These are phyloP conservation scores for Gymnopilus dilepis DNA, from an alignment of 768 basidiomycete species.

Conservation along the genomic window DNA sequence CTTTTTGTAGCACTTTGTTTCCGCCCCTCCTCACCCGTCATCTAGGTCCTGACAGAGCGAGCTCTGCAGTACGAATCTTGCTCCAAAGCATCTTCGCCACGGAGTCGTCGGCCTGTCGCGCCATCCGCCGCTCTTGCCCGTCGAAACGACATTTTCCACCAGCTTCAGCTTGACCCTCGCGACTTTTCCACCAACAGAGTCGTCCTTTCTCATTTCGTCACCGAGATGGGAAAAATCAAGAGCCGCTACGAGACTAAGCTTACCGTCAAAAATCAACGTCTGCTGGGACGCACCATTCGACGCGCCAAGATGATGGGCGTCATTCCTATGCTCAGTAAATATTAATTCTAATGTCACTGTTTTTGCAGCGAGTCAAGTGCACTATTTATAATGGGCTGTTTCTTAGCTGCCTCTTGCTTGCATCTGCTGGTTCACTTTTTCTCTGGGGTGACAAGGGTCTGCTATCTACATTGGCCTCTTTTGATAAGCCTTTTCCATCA, in stretches of 20 bases:
- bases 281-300: slow-evolving; percentile 82
- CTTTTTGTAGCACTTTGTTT: neutral
- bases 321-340: slow-evolving; percentile 60
- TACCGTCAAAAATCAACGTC: slow-evolving; percentile 79
- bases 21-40: neutral
- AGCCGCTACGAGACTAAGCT: slow-evolving; percentile 71
- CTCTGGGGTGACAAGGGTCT: slow-evolving; percentile 18
- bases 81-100: slow-evolving; percentile 8
- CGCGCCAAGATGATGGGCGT: slow-evolving; percentile 92
- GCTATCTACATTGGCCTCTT: slow-evolving; percentile 11
- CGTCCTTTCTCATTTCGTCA: slow-evolving; percentile 62
- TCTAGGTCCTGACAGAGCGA: slow-evolving; percentile 20
- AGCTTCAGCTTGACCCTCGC: slow-evolving; percentile 75
- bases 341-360: neutral
- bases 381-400: too few species aligned
- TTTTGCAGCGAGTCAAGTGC: neutral
- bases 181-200: slow-evolving; percentile 65
- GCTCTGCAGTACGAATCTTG: slow-evolving; percentile 34
- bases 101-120: slow-evolving; percentile 51
- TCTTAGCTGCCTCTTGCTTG: neutral
- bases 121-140: slow-evolving; percentile 63
- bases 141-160: slow-evolving; percentile 69
- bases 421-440: neutral
- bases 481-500: slow-evolving; percentile 17
- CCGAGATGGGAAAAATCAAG: slow-evolving; percentile 83